Evolutionary conservation across 495 filamentous ascomycete species (phyloP).

Genomic region (Aspergillus sparsus): DNA sequence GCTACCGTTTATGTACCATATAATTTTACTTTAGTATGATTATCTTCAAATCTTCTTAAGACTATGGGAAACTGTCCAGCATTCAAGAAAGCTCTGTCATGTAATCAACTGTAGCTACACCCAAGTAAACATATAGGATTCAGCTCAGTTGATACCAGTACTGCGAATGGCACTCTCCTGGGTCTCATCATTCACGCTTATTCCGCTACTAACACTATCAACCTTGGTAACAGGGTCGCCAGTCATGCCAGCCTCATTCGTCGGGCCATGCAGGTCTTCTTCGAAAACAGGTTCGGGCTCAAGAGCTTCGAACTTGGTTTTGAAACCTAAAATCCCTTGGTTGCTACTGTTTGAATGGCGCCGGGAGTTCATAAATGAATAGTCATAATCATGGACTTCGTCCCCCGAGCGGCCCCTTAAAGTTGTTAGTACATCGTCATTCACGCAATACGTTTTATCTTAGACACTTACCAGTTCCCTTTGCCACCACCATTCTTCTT

Average conservation of each 20-base stretch:
- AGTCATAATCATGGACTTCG: conserved; percentile 77
- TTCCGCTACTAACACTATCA: conserved; percentile 31
- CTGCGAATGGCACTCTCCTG: background rate
- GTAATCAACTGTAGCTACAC: no score
- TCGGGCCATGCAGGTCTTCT: conserved; percentile 69
- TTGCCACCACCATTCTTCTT: conserved; percentile 96
- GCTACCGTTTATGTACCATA: no score
- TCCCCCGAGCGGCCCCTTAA: conserved; percentile 79
- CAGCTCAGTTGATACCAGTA: background rate
- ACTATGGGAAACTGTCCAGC: no score
- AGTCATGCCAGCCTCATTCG: conserved; percentile 33
- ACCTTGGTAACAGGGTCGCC: conserved; percentile 27
- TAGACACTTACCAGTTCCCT: conserved; percentile 78
- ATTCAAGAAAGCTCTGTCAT: no score
- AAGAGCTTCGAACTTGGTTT: conserved; percentile 86
- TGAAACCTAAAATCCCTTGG: conserved; percentile 66
- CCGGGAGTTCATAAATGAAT: conserved; percentile 80
- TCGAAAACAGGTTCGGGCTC: conserved; percentile 88
- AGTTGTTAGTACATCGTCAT: background rate
- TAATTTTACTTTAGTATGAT: no score
- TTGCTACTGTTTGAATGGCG: conserved; percentile 90
- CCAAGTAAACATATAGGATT: background rate
- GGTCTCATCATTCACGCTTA: background rate
- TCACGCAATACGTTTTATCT: conserved; percentile 14
- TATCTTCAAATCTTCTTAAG: no score